These are phyloP conservation scores for Exophiala sp. DNA, from an alignment of 2,329 filamentous ascomycete genomes.

Conservation along the genomic window DNA sequence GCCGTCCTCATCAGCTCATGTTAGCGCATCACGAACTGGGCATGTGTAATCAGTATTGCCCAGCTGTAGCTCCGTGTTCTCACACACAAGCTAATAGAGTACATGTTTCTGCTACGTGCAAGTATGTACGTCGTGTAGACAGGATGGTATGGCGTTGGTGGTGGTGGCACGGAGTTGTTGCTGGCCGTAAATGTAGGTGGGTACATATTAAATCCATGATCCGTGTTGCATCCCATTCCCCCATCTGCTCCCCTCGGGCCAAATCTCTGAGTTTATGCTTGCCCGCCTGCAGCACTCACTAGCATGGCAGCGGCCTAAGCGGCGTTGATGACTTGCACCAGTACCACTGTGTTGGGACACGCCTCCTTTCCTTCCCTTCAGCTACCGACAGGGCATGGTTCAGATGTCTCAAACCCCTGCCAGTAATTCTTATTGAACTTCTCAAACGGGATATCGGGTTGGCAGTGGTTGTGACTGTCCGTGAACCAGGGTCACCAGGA, in stretches of 20 bases:
- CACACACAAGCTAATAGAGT: too few relatives aligned
- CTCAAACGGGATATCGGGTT: background rate
- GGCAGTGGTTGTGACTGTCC: too few relatives aligned
- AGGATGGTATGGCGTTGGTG: too few relatives aligned
- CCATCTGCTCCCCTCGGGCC: background rate
- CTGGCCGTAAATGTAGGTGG: background rate
- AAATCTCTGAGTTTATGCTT: background rate
- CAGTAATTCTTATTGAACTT: background rate
- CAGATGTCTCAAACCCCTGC: background rate
- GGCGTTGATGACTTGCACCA: slow-evolving; percentile 3
- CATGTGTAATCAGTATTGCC: too few relatives aligned
- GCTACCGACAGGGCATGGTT: background rate
- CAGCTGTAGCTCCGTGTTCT: too few relatives aligned
- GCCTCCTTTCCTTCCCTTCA: background rate
- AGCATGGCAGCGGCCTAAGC: background rate
- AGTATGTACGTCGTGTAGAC: too few relatives aligned
- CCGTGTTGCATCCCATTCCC: background rate
- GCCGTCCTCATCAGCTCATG: too few relatives aligned
- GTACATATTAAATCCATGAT: too few relatives aligned
- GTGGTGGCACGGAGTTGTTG: too few relatives aligned
- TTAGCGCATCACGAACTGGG: too few relatives aligned
- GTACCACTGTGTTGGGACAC: slow-evolving; percentile 1
- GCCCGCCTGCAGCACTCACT: background rate
- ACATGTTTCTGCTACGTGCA: too few relatives aligned
- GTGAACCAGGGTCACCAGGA: background rate